Base-by-base conservation (phyloP, 2,329 filamentous ascomycete species). In the Fusarium sp. region DNA sequence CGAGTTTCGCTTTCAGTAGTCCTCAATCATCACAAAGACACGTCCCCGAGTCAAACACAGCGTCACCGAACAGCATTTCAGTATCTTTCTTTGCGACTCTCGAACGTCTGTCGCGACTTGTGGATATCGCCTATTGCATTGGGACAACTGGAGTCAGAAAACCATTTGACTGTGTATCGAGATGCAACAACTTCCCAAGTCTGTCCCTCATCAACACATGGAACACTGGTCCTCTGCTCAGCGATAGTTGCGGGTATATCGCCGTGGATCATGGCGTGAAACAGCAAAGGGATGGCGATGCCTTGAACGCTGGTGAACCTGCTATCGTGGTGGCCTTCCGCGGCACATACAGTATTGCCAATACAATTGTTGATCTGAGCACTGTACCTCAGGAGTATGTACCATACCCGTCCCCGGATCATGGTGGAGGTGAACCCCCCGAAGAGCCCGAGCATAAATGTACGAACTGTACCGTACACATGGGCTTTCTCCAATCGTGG, bases 91-190 rank as follows among this genome's bases (percentile, higher is more conserved):
- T 97, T 81, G 83, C 87, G 62, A 90, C 93, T 20, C 89, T 99
- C 16, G 94, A 98, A 80, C 92, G 97, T 75, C 85, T 95, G 58
- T 89, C 95, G n/a, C 91, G 94, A 57, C 87, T 98, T 27, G 95
- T 98, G 68, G 96, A 99, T 79, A 96, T 98, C 64, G 85, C 94
- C 49, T 98, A 98, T 81, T 99, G 96, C 79, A 92, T 98, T 62
- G 94, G 94, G 67, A 90, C 87, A 7, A 91, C 92, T 0, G 96
- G 95, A 41, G 90, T 99, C 66, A 85, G 86, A 52, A 90, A 90
- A 71, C 96, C 96, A 0, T 99, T 99, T 79, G 82, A 86, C 32
- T 99, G 96, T 80, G 87, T 91, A 16, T 96, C 92, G 63, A 92
- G 93, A 71, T 99, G 96, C 81, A 83, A 84, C 40, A 94, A 98